phyloP scores from a whole-genome alignment of 2,329 filamentous ascomycete genomes.

The Sporothrix brunneoviolacea region DNA sequence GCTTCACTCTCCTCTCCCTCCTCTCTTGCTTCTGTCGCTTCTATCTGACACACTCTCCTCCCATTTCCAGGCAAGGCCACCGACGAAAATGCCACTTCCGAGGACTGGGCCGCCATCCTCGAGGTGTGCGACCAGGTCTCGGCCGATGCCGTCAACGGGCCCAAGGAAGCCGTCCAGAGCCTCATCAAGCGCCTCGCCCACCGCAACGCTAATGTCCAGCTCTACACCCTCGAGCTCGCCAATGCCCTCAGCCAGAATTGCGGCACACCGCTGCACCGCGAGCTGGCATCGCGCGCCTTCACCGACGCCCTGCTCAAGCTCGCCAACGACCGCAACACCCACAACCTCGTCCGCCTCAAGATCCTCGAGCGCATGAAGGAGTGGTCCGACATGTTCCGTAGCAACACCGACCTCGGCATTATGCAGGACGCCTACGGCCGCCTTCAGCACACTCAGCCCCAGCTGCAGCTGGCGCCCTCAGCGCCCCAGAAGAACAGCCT shows the following conservation, averaged over 20 bases:
- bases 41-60: background rate
- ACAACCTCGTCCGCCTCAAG: conserved; percentile 93
- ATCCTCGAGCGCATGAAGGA: conserved; percentile 94
- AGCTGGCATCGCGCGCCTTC: conserved; percentile 84
- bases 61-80: conserved; percentile 61
- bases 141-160: conserved; percentile 45
- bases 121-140: conserved; percentile 56
- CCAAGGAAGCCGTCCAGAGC: conserved; percentile 80
- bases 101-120: conserved; percentile 62
- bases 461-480: conserved; percentile 72
- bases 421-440: conserved; percentile 94
- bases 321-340: conserved; percentile 89
- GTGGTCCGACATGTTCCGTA: conserved; percentile 91
- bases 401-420: conserved; percentile 85
- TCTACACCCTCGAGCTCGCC: conserved; percentile 89
- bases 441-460: conserved; percentile 78
- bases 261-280: conserved; percentile 76
- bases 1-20: background rate
- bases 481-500: conserved; percentile 91
- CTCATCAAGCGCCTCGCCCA: conserved; percentile 90
- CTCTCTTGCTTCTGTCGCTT: background rate
- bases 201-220: conserved; percentile 90
- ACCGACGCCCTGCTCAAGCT: conserved; percentile 89
- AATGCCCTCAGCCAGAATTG: conserved; percentile 92
- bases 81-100: conserved; percentile 90